Evolutionary conservation across 2,329 filamentous ascomycete species (phyloP).

Genomic region (Parasarocladium wereldwijsianum): DNA sequence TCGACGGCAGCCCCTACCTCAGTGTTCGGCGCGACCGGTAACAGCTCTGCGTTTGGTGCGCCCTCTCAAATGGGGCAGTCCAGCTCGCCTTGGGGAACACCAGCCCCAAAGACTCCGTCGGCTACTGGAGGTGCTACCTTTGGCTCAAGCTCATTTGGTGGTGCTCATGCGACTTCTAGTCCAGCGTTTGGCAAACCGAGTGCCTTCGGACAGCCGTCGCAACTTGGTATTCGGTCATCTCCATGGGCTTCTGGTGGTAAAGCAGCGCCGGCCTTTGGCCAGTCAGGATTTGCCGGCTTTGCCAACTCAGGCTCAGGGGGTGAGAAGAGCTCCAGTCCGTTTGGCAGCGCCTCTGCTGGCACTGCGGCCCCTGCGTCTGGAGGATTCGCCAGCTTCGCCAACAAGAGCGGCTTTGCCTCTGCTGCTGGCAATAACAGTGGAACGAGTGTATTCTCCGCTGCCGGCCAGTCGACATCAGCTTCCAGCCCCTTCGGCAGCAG

Average conservation of each 20-base stretch:
- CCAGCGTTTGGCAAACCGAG: slow-evolving; percentile 35
- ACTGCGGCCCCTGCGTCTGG: slow-evolving; percentile 18
- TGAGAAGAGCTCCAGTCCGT: slow-evolving; percentile 17
- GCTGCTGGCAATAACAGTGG: slow-evolving; percentile 19
- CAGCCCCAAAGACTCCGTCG: slow-evolving; percentile 13
- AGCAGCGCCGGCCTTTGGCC: slow-evolving; percentile 36
- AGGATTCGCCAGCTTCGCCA: slow-evolving; percentile 40
- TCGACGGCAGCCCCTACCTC: slow-evolving; percentile 14
- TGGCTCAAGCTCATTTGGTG: slow-evolving; percentile 30
- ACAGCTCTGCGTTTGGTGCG: slow-evolving; percentile 30
- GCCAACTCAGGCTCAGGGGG: slow-evolving; percentile 15
- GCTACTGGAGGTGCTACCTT: slow-evolving; percentile 22
- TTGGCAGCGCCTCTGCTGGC: slow-evolving; percentile 17
- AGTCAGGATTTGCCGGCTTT: slow-evolving; percentile 31
- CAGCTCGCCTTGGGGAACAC: slow-evolving; percentile 34
- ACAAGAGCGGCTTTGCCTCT: slow-evolving; percentile 38
- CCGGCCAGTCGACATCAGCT: neutral
- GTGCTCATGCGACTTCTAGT: slow-evolving; percentile 17
- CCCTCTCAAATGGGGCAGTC: slow-evolving; percentile 33
- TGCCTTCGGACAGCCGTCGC: slow-evolving; percentile 37
- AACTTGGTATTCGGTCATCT: slow-evolving; percentile 32
- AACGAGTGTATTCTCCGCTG: slow-evolving; percentile 17
- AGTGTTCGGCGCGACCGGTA: slow-evolving; percentile 24
- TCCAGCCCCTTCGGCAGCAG: slow-evolving; percentile 21
- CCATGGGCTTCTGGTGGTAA: slow-evolving; percentile 31